Evolutionary conservation across 176 grass and related monocot genomes (phyloP), one percentile per base, ranked within the genome.

Genomic region (Carex scoparia): DNA sequence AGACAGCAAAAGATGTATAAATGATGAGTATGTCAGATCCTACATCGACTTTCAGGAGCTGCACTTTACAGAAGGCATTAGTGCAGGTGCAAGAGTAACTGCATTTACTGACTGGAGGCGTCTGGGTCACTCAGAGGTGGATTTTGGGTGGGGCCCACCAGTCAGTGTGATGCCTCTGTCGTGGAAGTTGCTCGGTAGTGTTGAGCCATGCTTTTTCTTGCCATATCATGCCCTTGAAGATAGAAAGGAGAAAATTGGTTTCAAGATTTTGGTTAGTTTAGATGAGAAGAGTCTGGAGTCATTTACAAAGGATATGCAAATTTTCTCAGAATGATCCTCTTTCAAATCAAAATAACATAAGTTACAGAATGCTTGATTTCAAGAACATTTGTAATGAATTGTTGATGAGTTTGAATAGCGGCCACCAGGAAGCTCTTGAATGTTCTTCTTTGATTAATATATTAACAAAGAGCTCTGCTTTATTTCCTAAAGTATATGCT

Each of bases 81-180:
- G 85, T 56, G 89, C 90, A 61, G 92, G 89, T 35, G 18, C 14
- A 23, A 49, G 71, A 23, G 89, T 93, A 51, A 86, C 72, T 61
- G 87, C 92, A 31, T 97, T 97, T 89, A 97, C 90, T 7, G 94
- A 94, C 64, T 97, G 92, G 92, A 84, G 90, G 19, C 65, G 86
- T 59, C 88, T 97, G 9, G 90, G 92, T 6, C 94, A 97, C 82
- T 88, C 89, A 6, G 86, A 87, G 23, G 83, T 91, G 76, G 94
- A 97, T 78, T 94, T 97, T 56, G 90, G 92, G 35, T 94, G 88
- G 88, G 89, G 89, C 53, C 65, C 76, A 0, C 90, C 92, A 0
- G 77, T 87, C 35, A 84, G 38, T 63, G 85, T 92, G 62, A 70
- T 91, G 84, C 94, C 90, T 7, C 87, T 97, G 53, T 91, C 90